Evolutionary conservation across 1,284 basidiomycete genomes (phyloP).

Genomic region (Thecaphora thlaspeos): DNA sequence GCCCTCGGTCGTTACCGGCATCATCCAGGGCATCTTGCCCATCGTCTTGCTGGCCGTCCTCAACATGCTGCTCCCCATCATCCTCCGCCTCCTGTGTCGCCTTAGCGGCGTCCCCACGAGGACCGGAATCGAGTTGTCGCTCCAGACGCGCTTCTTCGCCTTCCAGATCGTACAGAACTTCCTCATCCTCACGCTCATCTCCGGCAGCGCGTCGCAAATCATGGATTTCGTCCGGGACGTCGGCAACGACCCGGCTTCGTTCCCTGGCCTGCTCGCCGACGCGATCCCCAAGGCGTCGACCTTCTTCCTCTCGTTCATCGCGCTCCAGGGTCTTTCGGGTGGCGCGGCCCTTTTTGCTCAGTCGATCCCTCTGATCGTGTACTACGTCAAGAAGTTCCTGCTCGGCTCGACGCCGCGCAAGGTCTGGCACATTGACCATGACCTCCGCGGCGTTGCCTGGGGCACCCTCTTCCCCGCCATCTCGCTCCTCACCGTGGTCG

Average conservation of each 20-base stretch:
- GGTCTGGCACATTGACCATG: conserved; percentile 74
- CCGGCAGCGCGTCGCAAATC: conserved; percentile 38
- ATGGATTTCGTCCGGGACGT: conserved; percentile 27
- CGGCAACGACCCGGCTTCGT: conserved; percentile 17
- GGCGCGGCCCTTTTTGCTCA: conserved; percentile 78
- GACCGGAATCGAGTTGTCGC: conserved; percentile 79
- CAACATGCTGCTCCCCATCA: conserved; percentile 85
- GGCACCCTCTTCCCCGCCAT: conserved; percentile 68
- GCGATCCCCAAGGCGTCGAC: conserved; percentile 81
- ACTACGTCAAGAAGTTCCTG: conserved; percentile 80
- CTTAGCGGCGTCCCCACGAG: conserved; percentile 79
- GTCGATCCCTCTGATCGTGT: conserved; percentile 72
- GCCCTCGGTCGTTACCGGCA: conserved; percentile 64
- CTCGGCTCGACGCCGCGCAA: conserved; percentile 87
- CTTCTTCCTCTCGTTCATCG: conserved; percentile 84
- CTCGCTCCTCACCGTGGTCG: conserved; percentile 49
- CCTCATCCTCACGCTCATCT: conserved; percentile 52
- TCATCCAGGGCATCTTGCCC: conserved; percentile 76
- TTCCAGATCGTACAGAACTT: conserved; percentile 68
- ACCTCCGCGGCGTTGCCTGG: conserved; percentile 70
- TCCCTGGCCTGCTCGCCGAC: conserved; percentile 52
- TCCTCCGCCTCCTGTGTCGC: conserved; percentile 72
- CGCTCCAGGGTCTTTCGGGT: conserved; percentile 57
- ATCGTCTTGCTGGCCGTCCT: conserved; percentile 78
- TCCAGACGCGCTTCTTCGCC: conserved; percentile 87